Evolutionary conservation across 2,329 filamentous ascomycete species (phyloP).

Genomic region (Arthrobotrys entomopaga): DNA sequence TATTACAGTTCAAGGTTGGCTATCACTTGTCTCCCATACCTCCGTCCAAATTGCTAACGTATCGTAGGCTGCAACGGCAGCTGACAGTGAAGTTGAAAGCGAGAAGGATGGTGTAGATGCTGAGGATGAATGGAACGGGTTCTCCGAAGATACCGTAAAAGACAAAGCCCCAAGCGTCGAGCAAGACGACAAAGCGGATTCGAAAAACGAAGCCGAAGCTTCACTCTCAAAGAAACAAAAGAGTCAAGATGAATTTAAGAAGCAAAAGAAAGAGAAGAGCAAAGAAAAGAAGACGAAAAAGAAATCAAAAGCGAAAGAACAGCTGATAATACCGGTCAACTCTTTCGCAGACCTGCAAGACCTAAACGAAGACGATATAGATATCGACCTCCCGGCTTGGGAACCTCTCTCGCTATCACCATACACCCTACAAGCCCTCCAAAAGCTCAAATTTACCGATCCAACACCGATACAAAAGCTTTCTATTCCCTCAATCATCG

Average conservation of each 20-base stretch:
- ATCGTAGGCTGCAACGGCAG: conserved; percentile 60
- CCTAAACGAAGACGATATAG: conserved; percentile 61
- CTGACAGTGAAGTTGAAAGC: conserved; percentile 60
- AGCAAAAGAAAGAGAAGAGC: conserved; percentile 59
- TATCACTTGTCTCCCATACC: not conserved
- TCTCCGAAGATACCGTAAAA: conserved; percentile 60
- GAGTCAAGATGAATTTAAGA: conserved; percentile 59
- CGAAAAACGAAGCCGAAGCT: conserved; percentile 58
- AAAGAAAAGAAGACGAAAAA: conserved; percentile 58
- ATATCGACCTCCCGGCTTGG: conserved; percentile 82
- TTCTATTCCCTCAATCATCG: conserved; percentile 82
- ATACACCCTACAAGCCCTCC: conserved; percentile 76
- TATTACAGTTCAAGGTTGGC: conserved; percentile 63
- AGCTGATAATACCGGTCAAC: conserved; percentile 47
- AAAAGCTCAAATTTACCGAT: conserved; percentile 79
- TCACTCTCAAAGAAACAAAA: conserved; percentile 14
- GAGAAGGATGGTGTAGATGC: conserved; percentile 57
- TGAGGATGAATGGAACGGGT: conserved; percentile 60
- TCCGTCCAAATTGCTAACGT: not conserved
- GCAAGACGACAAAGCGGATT: conserved; percentile 56
- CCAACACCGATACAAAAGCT: conserved; percentile 84
- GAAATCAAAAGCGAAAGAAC: conserved; percentile 38
- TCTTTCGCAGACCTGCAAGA: conserved; percentile 56
- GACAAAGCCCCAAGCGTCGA: conserved; percentile 35
- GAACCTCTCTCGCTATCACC: conserved; percentile 76